Conservation (phyloP, 495 filamentous ascomycete genomes). For the Gamarada debralockiae region DNA sequence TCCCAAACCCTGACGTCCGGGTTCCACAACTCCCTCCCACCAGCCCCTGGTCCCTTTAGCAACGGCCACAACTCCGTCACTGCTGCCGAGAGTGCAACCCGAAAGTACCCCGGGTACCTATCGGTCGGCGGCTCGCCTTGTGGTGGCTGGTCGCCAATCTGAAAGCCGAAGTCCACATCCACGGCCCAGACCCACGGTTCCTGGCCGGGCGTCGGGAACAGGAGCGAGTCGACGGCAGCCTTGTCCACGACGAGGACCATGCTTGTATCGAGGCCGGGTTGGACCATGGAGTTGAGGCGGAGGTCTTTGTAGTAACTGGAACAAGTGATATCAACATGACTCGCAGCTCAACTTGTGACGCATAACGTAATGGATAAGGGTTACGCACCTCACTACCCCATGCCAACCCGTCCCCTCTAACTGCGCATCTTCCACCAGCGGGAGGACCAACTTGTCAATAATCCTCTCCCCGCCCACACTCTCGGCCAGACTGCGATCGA, state of each 20-base stretch:
- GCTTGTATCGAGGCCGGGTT: not conserved
- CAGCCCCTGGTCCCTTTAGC: not conserved
- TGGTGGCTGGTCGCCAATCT: too few species aligned
- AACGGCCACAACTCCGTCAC: not conserved
- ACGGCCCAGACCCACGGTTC: slow-evolving; percentile 9
- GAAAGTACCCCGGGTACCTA: slow-evolving; percentile 1
- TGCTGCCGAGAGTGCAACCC: not conserved
- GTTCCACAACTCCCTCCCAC: not conserved
- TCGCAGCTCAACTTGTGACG: not conserved
- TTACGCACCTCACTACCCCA: not conserved
- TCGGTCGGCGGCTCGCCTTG: not conserved
- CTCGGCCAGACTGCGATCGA: not conserved
- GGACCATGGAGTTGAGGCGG: not conserved
- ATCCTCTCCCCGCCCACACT: not conserved
- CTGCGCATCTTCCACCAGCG: not conserved
- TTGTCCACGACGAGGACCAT: not conserved
- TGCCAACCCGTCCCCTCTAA: not conserved
- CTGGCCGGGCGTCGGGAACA: not conserved
- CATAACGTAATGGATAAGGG: not conserved
- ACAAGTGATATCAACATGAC: not conserved
- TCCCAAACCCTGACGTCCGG: not conserved
- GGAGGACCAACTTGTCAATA: not conserved
- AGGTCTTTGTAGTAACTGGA: not conserved
- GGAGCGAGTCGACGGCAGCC: not conserved
- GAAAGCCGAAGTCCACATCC: slow-evolving; percentile 1